A percentile compares a stretch with the other conserved stretches of the same genome.
These are phyloP conservation scores for Phytophthora crassamura DNA, from an alignment of 352 stramenopile genomes.

Conservation along the genomic window DNA sequence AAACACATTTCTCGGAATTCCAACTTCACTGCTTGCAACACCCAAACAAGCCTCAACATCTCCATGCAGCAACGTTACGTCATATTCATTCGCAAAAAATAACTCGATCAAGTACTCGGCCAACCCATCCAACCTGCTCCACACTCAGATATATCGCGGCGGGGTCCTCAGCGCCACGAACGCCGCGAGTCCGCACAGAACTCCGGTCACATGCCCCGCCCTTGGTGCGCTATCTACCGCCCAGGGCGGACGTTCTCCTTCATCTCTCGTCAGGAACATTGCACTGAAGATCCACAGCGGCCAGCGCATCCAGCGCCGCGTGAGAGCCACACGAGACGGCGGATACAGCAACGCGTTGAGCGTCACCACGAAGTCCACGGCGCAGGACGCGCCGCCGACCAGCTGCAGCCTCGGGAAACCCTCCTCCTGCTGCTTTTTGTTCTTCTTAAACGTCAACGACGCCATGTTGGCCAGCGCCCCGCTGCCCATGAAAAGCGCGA, in stretches of 20 bases:
- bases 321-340: conserved; percentile 25
- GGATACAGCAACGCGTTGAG: conserved; percentile 37
- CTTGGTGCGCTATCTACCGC: conserved; percentile 6
- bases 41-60: too few relatives aligned
- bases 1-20: too few relatives aligned
- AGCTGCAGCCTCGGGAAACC: conserved; percentile 15
- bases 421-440: not conserved
- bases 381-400: conserved; percentile 14
- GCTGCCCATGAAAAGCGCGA: conserved; percentile 20
- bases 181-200: conserved; percentile 23
- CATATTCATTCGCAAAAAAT: too few relatives aligned
- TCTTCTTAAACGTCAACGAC: conserved; percentile 4
- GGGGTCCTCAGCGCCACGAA: conserved; percentile 24
- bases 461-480: conserved; percentile 23
- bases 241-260: conserved; percentile 12
- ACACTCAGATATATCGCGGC: conserved; percentile 12
- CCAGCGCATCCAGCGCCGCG: conserved; percentile 28
- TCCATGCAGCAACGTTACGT: too few relatives aligned
- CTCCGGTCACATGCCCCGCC: conserved; percentile 19
- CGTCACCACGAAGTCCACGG: conserved; percentile 31
- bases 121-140: not conserved
- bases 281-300: conserved; percentile 26
- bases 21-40: too few relatives aligned
- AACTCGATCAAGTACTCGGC: not conserved
- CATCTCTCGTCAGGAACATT: conserved; percentile 28